Percentiles rank a stretch among this genome's conserved stretches.
These are phyloP conservation scores for Serendipita sp. DNA, from an alignment of 768 basidiomycete species.

Conservation along the genomic window DNA sequence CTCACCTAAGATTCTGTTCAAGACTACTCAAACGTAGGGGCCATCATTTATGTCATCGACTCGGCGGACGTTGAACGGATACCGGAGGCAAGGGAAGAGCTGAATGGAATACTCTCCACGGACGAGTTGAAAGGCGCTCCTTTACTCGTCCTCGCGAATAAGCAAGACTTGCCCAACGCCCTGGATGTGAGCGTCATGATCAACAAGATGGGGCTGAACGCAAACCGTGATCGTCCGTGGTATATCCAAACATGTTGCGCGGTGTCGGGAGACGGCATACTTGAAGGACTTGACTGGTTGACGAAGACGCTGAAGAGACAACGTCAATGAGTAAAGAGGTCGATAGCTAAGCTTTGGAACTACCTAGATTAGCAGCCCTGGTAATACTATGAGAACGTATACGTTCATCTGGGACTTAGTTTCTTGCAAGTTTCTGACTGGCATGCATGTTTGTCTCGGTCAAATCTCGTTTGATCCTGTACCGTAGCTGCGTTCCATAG, in stretches of 20 bases:
- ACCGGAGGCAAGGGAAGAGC: slow-evolving; percentile 90
- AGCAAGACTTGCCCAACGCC: slow-evolving; percentile 89
- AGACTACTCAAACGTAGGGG: slow-evolving; percentile 95
- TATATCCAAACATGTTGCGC: slow-evolving; percentile 98
- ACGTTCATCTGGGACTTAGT: too few relatives aligned
- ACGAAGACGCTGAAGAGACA: slow-evolving; percentile 16
- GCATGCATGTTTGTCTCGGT: too few relatives aligned
- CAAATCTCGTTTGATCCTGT: too few relatives aligned
- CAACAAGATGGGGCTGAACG: slow-evolving; percentile 84
- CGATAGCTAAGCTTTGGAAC: too few relatives aligned
- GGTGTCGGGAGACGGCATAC: slow-evolving; percentile 94
- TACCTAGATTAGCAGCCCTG: too few relatives aligned
- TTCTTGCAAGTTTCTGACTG: too few relatives aligned
- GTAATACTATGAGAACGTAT: too few relatives aligned
- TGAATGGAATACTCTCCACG: slow-evolving; percentile 90
- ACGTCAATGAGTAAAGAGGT: too few relatives aligned
- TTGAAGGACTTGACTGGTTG: slow-evolving; percentile 97
- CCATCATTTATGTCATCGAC: slow-evolving; percentile 95
- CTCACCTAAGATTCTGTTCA: not conserved
- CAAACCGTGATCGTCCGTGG: slow-evolving; percentile 95
- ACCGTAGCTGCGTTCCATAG: too few relatives aligned
- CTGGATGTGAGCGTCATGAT: slow-evolving; percentile 51
- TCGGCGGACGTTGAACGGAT: slow-evolving; percentile 89
- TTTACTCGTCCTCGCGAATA: slow-evolving; percentile 94
- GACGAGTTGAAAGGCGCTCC: slow-evolving; percentile 97